Base-by-base conservation (phyloP, 73 alveolate genomes). In the Symbiodinium pilosum region DNA sequence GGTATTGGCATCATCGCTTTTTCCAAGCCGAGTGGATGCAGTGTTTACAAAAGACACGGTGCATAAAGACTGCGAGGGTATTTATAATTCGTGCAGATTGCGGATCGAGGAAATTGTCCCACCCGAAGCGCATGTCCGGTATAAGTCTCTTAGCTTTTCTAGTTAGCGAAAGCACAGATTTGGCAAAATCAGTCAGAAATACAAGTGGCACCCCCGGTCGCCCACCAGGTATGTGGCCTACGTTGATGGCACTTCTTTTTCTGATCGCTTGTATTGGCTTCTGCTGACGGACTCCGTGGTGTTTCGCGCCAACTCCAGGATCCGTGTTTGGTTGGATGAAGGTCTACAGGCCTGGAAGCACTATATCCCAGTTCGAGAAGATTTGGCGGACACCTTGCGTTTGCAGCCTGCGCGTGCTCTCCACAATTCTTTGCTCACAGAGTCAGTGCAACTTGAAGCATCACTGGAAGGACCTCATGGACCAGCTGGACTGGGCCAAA, bases 401-500 rank as follows among this genome's bases (percentile, higher is more conserved):
- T n/a, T n/a, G 56, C 11, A n/a, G n/a, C n/a, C n/a, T n/a, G n/a
- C n/a, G n/a, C n/a, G n/a, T n/a, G n/a, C n/a, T n/a, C n/a, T n/a
- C n/a, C n/a, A n/a, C n/a, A n/a, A n/a, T n/a, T n/a, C n/a, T n/a
- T n/a, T n/a, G n/a, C n/a, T n/a, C n/a, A n/a, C n/a, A n/a, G n/a
- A n/a, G n/a, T n/a, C n/a, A n/a, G n/a, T n/a, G n/a, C n/a, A n/a
- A n/a, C n/a, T n/a, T n/a, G n/a, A n/a, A n/a, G n/a, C n/a, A n/a
- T n/a, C n/a, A n/a, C n/a, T n/a, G 94, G n/a, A n/a, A n/a, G n/a
- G n/a, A 91, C 43, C 38, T 91, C 83, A 30, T 91, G 75, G 97
- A 91, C 52, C 75, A 71, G n/a, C 77, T 91, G 32, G 97, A 91
- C 32, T 91, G 97, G 97, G 97, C 97, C 32, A 91, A 91, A 59